Evolutionary conservation across 352 stramenopile species (phyloP), one percentile per base, ranked within the genome.

Genomic region (Globisporangium canariense): DNA sequence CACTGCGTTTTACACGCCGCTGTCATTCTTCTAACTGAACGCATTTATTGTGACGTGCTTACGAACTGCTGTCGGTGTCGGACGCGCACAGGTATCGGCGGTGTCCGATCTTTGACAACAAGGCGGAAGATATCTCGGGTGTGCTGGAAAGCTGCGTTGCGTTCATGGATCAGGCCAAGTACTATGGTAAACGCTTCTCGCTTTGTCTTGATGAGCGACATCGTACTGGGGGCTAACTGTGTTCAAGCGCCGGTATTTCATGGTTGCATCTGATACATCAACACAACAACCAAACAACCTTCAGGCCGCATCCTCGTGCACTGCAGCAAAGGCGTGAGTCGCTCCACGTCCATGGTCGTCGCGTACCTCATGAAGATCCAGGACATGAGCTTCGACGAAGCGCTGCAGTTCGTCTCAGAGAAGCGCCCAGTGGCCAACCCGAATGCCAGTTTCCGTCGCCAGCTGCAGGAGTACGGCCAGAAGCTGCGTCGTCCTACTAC

Each of bases 81-180:
- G 3, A 38, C 22, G 50, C 2, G 32, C 11, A 53, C 46, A 90
- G 74, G 16, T 95, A 97, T 66, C 78, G 87, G 20, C 83, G 89
- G 36, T 96, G 91, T 38, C 66, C 89, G 13, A 77, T 97, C 41
- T 97, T 92, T 51, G 91, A 97, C 67, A 97, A 97, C 76, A 86
- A 91, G 58, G 89, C 88, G 0, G 90, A 97, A 67, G 87, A 97
- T 60, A 89, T 97, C 53, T 81, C 83, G 18, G 67, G 76, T 8
- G 74, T 94, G 60, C 61, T 97, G 18, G 85, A 95, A 69, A 81
- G 84, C 30, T 93, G 83, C 62, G 73, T 96, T 51, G 76, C 81
- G 40, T 97, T 97, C 74, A 97, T 97, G n/a, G 89, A 96, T 16
- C 85, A 93, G 72, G 89, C 87, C 64, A 90, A 94, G 61, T 94